Conservation (phyloP, 768 basidiomycete genomes). For the Rhodotorula kratochvilovae region DNA sequence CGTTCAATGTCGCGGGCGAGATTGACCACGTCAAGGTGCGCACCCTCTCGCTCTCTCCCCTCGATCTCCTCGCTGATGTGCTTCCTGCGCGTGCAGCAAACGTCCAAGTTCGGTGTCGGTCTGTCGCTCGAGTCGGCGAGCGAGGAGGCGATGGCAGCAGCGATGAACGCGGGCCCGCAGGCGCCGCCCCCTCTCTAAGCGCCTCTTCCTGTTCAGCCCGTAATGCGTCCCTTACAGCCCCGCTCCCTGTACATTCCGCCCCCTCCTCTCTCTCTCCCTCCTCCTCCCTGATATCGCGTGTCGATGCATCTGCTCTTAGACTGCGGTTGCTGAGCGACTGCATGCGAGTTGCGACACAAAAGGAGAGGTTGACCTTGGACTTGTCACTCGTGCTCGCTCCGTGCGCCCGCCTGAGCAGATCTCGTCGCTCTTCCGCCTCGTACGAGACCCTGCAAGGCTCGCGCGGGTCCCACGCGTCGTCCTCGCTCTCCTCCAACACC, state of each 20-base stretch:
- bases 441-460: too few relatives aligned
- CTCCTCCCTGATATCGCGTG: not conserved
- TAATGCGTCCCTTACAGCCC: not conserved
- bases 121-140: constrained; percentile 26
- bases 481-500: not conserved
- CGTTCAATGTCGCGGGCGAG: constrained; percentile 90
- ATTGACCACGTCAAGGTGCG: constrained; percentile 86
- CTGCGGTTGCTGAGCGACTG: too few relatives aligned
- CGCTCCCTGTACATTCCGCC: not conserved
- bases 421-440: too few relatives aligned
- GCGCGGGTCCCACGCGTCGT: too few relatives aligned
- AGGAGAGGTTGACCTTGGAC: not conserved
- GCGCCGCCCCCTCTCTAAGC: constrained; percentile 25
- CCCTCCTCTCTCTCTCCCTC: not conserved
- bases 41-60: not conserved
- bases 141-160: constrained; percentile 35
- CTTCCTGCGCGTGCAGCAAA: constrained; percentile 4
- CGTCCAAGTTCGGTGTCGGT: constrained; percentile 36
- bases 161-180: constrained; percentile 13
- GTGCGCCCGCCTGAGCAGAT: too few relatives aligned
- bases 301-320: not conserved
- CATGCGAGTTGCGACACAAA: not conserved
- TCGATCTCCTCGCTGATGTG: not conserved
- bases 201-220: not conserved
- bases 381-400: not conserved